Conservation (phyloP, 371 early-diverging fungal genomes). For the Circinella minor region DNA sequence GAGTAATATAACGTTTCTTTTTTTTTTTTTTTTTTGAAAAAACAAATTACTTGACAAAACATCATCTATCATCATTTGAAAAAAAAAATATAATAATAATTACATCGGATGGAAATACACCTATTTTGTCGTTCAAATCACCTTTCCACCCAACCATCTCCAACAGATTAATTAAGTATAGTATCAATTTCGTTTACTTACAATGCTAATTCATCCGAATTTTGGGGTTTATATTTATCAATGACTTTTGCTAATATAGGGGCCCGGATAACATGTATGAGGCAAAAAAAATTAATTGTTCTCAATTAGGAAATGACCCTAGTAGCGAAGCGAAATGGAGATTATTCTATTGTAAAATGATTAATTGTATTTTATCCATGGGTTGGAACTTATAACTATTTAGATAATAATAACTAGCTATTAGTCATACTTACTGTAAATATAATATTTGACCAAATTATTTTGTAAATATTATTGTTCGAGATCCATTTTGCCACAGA, state of each 20-base stretch:
- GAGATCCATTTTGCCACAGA: too few relatives aligned
- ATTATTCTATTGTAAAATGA: too few relatives aligned
- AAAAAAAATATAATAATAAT: conserved; percentile 2
- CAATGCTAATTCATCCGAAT: conserved; percentile 65
- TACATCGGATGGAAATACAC: conserved; percentile 68
- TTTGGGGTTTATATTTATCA: conserved; percentile 66
- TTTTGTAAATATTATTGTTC: too few relatives aligned
- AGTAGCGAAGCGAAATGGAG: too few relatives aligned
- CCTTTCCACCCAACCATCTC: conserved; percentile 71
- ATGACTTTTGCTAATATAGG: conserved; percentile 53
- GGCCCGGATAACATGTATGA: not conserved
- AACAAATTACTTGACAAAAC: too few relatives aligned
- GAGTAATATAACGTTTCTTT: not conserved
- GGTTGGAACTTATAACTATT: too few relatives aligned
- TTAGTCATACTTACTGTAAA: too few relatives aligned
- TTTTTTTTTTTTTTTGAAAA: not conserved
- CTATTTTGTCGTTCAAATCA: conserved; percentile 62
- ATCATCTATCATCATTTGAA: not conserved
- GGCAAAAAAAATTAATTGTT: too few relatives aligned
- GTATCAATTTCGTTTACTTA: conserved; percentile 67
- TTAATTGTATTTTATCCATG: too few relatives aligned
- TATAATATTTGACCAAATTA: too few relatives aligned
- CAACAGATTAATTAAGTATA: conserved; percentile 52
- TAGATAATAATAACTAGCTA: too few relatives aligned
- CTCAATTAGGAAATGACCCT: too few relatives aligned